Evolutionary conservation across 164 flowering plant species (phyloP), one percentile per base, ranked within the genome.

Genomic region (Liquidambar formosana): DNA sequence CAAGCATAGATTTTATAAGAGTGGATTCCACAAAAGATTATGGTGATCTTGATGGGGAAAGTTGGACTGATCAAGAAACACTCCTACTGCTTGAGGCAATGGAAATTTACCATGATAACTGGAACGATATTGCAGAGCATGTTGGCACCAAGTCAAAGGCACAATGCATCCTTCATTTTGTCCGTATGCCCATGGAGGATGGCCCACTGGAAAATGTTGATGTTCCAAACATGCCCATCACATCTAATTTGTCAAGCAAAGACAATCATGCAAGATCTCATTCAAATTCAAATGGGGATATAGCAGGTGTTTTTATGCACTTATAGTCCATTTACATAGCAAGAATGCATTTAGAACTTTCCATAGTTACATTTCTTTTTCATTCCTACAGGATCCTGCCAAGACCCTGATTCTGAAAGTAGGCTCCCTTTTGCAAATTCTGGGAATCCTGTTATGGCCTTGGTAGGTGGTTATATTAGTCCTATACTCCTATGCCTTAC

Each of bases 131-230:
- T 78, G 97, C 97, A 19, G 98, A 92, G 54, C 93, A 92, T 79
- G 99, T 96, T 26, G 97, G 95, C n/a, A 80, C 94, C 57, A 96
- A 96, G 82, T 90, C 99, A 57, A 96, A 96, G 80, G 90, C 98
- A 38, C 98, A 96, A 60, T 96, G 99, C 81, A 88, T 92, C 60
- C 88, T 87, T 65, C 99, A 96, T 77, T 96, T 96, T 79, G 71
- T 96, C 22, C 94, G 98, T 48, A 68, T 96, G 62, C 96, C 99
- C 1, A 78, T 88, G 76, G 97, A 96, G 77, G 92, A 89, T 68
- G 81, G 90, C 46, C 65, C 86, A 22, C 54, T 92, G 72, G 97
- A 92, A 64, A 88, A 81, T 75, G 76, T 96, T 70, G 93, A 92
- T 49, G 85, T 90, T 77, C 95, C 96, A 16, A 69, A 65, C n/a